phyloP scores from a whole-genome alignment of 768 basidiomycete species.

The Ephemerocybe angulata region DNA sequence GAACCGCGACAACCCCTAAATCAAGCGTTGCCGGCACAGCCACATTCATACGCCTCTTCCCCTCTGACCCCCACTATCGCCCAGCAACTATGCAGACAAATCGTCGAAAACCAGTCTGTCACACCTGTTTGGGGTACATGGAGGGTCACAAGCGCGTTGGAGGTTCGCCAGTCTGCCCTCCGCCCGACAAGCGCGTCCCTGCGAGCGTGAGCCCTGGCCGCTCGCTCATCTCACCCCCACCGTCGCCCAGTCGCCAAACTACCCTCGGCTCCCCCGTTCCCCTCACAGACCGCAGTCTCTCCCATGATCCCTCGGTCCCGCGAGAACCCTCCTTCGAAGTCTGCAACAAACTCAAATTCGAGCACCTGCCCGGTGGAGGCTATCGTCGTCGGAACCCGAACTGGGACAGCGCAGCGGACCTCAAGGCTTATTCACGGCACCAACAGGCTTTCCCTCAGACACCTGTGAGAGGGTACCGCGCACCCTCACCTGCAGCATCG shows the following conservation, averaged over 20 bases:
- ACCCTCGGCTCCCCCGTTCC: neutral
- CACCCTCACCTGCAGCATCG: neutral
- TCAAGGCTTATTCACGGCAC: neutral
- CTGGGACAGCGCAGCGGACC: neutral
- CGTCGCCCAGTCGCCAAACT: neutral
- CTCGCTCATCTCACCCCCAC: slow-evolving; percentile 6
- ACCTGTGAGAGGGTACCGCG: neutral
- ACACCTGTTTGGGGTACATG: slow-evolving; percentile 7
- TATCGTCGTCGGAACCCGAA: slow-evolving; percentile 9
- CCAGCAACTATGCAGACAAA: neutral
- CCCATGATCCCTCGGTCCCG: neutral
- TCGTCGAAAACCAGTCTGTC: slow-evolving; percentile 6
- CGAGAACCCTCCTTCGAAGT: neutral
- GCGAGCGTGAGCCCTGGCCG: neutral
- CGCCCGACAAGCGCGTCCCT: neutral
- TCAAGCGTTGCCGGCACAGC: neutral
- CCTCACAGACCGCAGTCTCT: neutral
- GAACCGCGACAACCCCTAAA: too few species aligned
- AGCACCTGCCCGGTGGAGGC: neutral
- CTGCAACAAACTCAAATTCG: slow-evolving; percentile 3
- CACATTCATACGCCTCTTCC: neutral
- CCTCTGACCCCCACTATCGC: neutral
- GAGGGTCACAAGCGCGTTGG: slow-evolving; percentile 5
- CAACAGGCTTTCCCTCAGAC: neutral
- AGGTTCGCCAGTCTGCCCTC: slow-evolving; percentile 4